Percentiles rank a stretch among this genome's conserved stretches.
These are phyloP conservation scores for Avicennia marina DNA, from an alignment of 257 asterid species.

Conservation along the genomic window DNA sequence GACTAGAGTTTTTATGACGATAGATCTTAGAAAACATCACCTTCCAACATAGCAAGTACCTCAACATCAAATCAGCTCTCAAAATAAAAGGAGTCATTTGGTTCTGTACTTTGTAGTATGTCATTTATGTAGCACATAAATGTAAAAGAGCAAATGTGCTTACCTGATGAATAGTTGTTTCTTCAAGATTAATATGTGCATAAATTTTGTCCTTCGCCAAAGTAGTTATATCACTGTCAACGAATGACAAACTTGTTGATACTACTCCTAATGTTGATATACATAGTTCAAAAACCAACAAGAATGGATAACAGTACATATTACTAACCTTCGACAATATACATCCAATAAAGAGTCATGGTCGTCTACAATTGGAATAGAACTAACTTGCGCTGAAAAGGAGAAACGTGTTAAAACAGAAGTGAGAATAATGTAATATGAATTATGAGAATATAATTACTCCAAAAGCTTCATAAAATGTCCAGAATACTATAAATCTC, in stretches of 20 bases:
- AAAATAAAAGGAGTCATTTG: too few relatives aligned
- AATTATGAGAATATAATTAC: background rate
- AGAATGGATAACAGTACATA: background rate
- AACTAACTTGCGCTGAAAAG: constrained; percentile 85
- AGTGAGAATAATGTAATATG: background rate
- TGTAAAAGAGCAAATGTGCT: constrained; percentile 11
- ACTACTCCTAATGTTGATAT: background rate
- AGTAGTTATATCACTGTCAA: constrained; percentile 85
- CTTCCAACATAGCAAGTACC: too few relatives aligned
- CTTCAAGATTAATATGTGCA: constrained; percentile 79
- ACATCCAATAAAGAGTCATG: constrained; percentile 86
- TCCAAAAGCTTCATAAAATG: constrained; percentile 2
- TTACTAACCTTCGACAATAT: constrained; percentile 81
- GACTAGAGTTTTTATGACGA: too few relatives aligned
- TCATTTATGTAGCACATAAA: background rate
- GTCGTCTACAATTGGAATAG: constrained; percentile 90
- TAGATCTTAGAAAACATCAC: too few relatives aligned
- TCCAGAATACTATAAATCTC: too few relatives aligned
- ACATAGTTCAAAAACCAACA: background rate
- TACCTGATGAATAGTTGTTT: constrained; percentile 80
- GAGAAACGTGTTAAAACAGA: constrained; percentile 1
- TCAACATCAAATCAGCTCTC: too few relatives aligned
- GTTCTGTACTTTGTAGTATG: background rate
- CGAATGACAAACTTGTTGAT: constrained; percentile 9
- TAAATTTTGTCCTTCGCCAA: constrained; percentile 88